Evolutionary conservation across 495 filamentous ascomycete species (phyloP).

Genomic region (Sporormia fimetaria): DNA sequence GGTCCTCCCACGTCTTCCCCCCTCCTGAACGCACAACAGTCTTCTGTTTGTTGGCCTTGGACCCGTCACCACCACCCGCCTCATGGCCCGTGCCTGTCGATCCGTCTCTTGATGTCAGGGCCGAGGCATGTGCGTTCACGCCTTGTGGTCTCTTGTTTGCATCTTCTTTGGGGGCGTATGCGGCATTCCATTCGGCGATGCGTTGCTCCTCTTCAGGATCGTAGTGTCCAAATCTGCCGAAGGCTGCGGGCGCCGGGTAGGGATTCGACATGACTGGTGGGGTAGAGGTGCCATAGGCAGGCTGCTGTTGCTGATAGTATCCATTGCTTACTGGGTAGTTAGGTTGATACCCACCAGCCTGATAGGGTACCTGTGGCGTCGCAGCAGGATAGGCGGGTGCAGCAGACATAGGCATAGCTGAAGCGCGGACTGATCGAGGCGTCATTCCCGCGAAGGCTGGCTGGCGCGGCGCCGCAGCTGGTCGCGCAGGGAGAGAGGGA

Average conservation of each 20-base stretch:
- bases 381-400: slow-evolving; percentile 6
- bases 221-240: slow-evolving; percentile 33
- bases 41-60: slow-evolving; percentile 46
- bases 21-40: slow-evolving; percentile 82
- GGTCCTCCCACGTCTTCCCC: slow-evolving; percentile 80
- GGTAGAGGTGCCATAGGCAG: slow-evolving; percentile 34
- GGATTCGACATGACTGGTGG: slow-evolving; percentile 33
- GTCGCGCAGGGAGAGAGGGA: slow-evolving; percentile 72
- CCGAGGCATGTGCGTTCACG: slow-evolving; percentile 26
- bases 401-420: neutral
- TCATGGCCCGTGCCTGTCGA: slow-evolving; percentile 36
- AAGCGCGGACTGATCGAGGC: slow-evolving; percentile 32
- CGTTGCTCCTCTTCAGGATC: slow-evolving; percentile 87
- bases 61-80: slow-evolving; percentile 24
- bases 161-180: slow-evolving; percentile 58
- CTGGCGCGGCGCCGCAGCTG: too few species aligned
- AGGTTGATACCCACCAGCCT: slow-evolving; percentile 20
- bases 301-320: slow-evolving; percentile 28
- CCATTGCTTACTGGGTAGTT: slow-evolving; percentile 1
- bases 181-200: slow-evolving; percentile 93
- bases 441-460: slow-evolving; percentile 39
- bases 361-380: slow-evolving; percentile 16
- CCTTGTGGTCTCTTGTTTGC: slow-evolving; percentile 28
- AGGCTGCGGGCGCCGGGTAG: slow-evolving; percentile 32
- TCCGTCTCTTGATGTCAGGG: slow-evolving; percentile 24